Conservation (phyloP, 2,329 filamentous ascomycete genomes). For the Penicillium sp. region DNA sequence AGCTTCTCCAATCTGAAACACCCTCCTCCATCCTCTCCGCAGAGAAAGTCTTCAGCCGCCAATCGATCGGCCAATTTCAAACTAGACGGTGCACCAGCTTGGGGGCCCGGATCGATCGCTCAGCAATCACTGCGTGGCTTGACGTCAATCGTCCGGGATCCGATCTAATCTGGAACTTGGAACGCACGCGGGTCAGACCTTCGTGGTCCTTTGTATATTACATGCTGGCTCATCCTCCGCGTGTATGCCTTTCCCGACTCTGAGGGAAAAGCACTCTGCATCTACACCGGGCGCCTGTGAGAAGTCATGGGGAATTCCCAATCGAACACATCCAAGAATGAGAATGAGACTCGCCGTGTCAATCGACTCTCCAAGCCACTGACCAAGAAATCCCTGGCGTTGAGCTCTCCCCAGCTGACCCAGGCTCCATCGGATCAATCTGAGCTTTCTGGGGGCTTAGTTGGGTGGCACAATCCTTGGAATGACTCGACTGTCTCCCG, state of each 20-base stretch:
- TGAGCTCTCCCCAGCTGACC: slow-evolving; percentile 12
- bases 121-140: slow-evolving; percentile 19
- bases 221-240: slow-evolving; percentile 2
- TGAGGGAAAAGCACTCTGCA: background rate
- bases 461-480: slow-evolving; percentile 35
- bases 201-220: slow-evolving; percentile 11
- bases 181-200: background rate
- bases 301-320: slow-evolving; percentile 35
- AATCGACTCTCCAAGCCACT: slow-evolving; percentile 37
- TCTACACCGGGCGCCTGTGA: background rate
- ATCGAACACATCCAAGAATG: slow-evolving; percentile 30
- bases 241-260: background rate
- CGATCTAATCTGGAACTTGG: slow-evolving; percentile 17
- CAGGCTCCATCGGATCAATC: slow-evolving; percentile 6
- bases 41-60: slow-evolving; percentile 15
- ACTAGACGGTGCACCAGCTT: slow-evolving; percentile 14
- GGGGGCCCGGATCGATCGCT: slow-evolving; percentile 19
- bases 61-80: slow-evolving; percentile 21
- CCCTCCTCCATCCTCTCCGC: slow-evolving; percentile 19
- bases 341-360: slow-evolving; percentile 29
- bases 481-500: slow-evolving; percentile 23
- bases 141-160: slow-evolving; percentile 20
- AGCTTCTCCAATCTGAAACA: slow-evolving; percentile 24
- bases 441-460: slow-evolving; percentile 13
- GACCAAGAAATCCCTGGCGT: slow-evolving; percentile 21